Base-by-base conservation (phyloP, 805 yeast genomes). In the Crinitomyces ghanaensis region DNA sequence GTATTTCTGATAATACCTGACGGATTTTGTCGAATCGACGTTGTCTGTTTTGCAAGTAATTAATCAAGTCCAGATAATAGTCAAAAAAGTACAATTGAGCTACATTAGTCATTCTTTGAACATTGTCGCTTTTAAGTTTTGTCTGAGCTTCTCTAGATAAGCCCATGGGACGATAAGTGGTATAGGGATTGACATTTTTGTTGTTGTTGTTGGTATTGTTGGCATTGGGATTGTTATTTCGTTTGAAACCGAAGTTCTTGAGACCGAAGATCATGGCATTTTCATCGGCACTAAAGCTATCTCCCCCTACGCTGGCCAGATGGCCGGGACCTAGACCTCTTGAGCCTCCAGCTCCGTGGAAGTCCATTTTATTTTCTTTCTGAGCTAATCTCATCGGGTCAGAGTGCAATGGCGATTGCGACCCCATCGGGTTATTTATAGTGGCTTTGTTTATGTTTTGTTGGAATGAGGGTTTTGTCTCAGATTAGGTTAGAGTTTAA, bases 21-120 rank as follows among this genome's bases (percentile, higher is more conserved):
- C 78, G 69, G 13, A 84, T 91, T 43, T 78, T 72, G 28, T 67
- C 65, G n/a, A 77, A 66, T 38, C 98, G 72, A 52, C 80, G 83
- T 52, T 88, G 73, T 54, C 99, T 73, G 41, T 74, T 73, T 43
- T 86, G 80, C 20, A 88, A 80, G 53, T 91, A 91, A 53, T 84
- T 95, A 59, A 91, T 79, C 74, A 81, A 76, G 56, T 91, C 98
- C 60, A 95, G 88, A 56, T 91, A 91, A 57, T 86, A 84, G 56
- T 91, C 98, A 38, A 91, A 65, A 49, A 91, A 91, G 59, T 79
- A 93, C 73, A 85, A 72, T 53, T 88, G 95, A 26, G 95, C 80
- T 18, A 91, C 96, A 31, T 85, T 79, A 6, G 86, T 93, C 39
- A 83, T 62, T 39, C 98, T 66, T 50, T 78, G 79, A 1, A 93